Evolutionary conservation across 352 stramenopile genomes (phyloP), one percentile per base, ranked within the genome.

Genomic region (Halophytophthora batemanensis): DNA sequence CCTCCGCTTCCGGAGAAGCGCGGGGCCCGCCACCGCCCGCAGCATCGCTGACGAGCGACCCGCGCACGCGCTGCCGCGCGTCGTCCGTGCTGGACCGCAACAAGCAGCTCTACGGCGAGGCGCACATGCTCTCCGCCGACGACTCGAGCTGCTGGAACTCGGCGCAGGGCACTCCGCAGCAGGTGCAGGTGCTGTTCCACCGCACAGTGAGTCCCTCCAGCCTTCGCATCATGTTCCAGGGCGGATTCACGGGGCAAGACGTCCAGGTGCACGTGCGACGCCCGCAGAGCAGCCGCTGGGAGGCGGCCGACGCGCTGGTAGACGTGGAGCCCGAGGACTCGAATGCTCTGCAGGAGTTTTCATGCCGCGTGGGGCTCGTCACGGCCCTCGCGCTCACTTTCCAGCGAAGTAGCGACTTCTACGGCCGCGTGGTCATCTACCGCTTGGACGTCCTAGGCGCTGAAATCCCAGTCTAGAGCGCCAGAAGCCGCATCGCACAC

Each of bases 21-120:
- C 29, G 6, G 7, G 29, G 29, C 18, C 14, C 13, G 38, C 21
- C 28, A 14, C 23, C 39, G 36, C 25, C 36, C 36, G 41, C 38
- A 29, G 6, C 22, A 22, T 74, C 69, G 12, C 61, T 87, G 8
- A 74, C 70, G 36, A 46, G 37, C 10, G 63, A 77, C 52, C 22
- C 56, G 6, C 57, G 60, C 51, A 83, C 77, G 17, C 77, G 69
- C 4, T 86, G 76, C 48, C 71, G 76, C 28, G 77, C 77, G 11
- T 89, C 80, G 7, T 89, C 80, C 5, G 77, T 86, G 19, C 62
- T 91, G 15, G 76, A 87, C 50, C 71, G 76, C 57, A 83, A 90
- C 53, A 76, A 74, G 40, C 55, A 59, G 39, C 73, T 82, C 15
- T 87, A 87, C 50, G 77, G 75, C 7, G 74, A 56, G 33, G 63